phyloP scores from a whole-genome alignment of 2,329 filamentous ascomycete species.

The Ophiosphaerella korrae region DNA sequence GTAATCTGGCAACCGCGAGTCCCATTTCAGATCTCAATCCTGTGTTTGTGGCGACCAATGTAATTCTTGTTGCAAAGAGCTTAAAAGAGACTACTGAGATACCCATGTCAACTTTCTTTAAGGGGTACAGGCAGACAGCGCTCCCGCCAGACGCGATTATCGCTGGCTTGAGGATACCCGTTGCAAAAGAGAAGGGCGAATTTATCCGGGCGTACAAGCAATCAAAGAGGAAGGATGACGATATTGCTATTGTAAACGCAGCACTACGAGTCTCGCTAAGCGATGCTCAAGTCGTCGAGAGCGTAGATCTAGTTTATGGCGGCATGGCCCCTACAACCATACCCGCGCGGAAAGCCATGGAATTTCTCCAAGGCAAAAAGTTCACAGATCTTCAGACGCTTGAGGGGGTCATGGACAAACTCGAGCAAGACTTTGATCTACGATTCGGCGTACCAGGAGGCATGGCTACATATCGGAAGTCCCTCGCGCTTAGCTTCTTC shows the following conservation, averaged over 20 bases:
- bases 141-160: slow-evolving; percentile 83
- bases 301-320: slow-evolving; percentile 84
- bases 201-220: slow-evolving; percentile 93
- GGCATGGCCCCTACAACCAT: slow-evolving; percentile 94
- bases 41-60: slow-evolving; percentile 85
- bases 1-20: slow-evolving; percentile 91
- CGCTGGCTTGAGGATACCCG: slow-evolving; percentile 81
- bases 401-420: slow-evolving; percentile 84
- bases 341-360: slow-evolving; percentile 78
- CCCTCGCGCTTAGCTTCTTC: slow-evolving; percentile 90
- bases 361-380: slow-evolving; percentile 75
- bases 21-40: slow-evolving; percentile 97
- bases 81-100: slow-evolving; percentile 75
- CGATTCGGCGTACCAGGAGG: slow-evolving; percentile 90
- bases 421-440: slow-evolving; percentile 89
- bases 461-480: slow-evolving; percentile 95
- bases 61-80: slow-evolving; percentile 80
- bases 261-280: slow-evolving; percentile 77
- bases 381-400: slow-evolving; percentile 82
- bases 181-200: slow-evolving; percentile 75
- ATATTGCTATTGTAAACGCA: slow-evolving; percentile 95
- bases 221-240: slow-evolving; percentile 94
- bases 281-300: slow-evolving; percentile 70
- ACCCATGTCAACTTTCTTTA: slow-evolving; percentile 93
- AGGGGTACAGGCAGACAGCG: slow-evolving; percentile 84